These are phyloP conservation scores for Rhodotorula sp. DNA, from an alignment of 1,284 basidiomycete genomes.

Conservation along the genomic window DNA sequence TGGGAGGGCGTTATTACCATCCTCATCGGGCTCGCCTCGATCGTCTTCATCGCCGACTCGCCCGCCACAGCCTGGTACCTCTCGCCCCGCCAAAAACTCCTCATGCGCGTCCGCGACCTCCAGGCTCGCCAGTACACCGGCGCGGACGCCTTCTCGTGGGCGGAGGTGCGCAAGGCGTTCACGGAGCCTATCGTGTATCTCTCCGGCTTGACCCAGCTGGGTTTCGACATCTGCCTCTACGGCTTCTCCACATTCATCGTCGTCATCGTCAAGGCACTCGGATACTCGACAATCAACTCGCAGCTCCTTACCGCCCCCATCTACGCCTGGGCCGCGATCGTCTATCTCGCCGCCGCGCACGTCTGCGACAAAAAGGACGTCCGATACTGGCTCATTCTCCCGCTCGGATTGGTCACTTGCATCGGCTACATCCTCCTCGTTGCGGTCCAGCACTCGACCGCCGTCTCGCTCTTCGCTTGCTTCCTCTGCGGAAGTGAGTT, in stretches of 20 bases:
- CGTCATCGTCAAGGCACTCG: conserved; percentile 42
- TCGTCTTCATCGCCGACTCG: conserved; percentile 19
- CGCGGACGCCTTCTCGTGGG: conserved; percentile 42
- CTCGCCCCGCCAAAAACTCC: conserved; percentile 36
- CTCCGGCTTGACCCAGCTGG: conserved; percentile 41
- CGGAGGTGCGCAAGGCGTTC: conserved; percentile 33
- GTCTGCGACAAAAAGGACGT: conserved; percentile 13
- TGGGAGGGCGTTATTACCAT: conserved; percentile 13
- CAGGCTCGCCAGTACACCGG: conserved; percentile 42
- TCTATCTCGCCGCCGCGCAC: conserved; percentile 15
- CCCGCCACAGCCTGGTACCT: conserved; percentile 39
- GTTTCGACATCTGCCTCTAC: conserved; percentile 34
- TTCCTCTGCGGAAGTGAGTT: conserved; percentile 16
- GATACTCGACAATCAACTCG: conserved; percentile 35
- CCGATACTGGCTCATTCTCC: conserved; percentile 21
- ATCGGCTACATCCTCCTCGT: conserved; percentile 20
- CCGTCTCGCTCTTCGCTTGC: conserved; percentile 18
- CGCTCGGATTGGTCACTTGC: conserved; percentile 6
- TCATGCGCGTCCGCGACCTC: conserved; percentile 32
- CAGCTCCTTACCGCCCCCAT: conserved; percentile 34
- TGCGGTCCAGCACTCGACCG: neutral
- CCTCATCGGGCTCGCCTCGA: neutral
- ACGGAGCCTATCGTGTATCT: conserved; percentile 18
- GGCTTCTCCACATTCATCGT: conserved; percentile 42
- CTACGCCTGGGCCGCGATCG: conserved; percentile 19